Evolutionary conservation across 495 filamentous ascomycete species (phyloP), one percentile per base, ranked within the genome.

Genomic region (Penicillium canescens): DNA sequence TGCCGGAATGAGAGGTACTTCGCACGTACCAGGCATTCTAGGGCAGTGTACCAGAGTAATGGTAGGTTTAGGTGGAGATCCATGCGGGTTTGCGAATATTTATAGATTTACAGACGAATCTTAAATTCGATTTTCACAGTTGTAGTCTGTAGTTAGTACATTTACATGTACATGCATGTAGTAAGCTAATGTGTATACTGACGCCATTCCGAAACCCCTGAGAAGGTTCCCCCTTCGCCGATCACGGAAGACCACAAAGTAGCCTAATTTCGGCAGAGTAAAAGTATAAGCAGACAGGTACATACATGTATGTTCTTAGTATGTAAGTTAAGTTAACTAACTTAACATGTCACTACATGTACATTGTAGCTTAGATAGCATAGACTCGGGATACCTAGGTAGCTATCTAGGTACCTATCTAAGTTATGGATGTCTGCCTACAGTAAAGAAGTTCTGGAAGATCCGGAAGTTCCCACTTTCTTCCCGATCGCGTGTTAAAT

Each of bases 401-500:
- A 18, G 18, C 18, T 18, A 18, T 11, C 10, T 14, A 31, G 8
- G 24, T 44, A 41, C 6, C 6, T 42, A 23, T 2, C 7, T 42
- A 24, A 1, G 23, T 6, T 24, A 24, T 24, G 4, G 23, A 24
- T 24, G 23, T 24, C 23, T 24, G 23, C 23, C 23, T 24, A 24
- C 23, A 24, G 23, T 24, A 24, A 24, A 31, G 5, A 18, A 26
- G 37, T 50, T 44, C 45, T 56, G 34, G 46, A 45, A 53, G 49
- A 21, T 18, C 50, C 44, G 50, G 38, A 53, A 43, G 55, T 33
- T 31, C 16, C 44, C 50, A 57, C 43, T 51, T 42, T 37, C 16
- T 37, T 51, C 45, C 28, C 40, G 39, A 44, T 57, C 49, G 28
- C 31, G 45, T 47, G 34, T 35, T 37, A 21, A 20, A 9, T 42